Evolutionary conservation across 768 basidiomycete species (phyloP).

Genomic region (Crepidotus variabilis): DNA sequence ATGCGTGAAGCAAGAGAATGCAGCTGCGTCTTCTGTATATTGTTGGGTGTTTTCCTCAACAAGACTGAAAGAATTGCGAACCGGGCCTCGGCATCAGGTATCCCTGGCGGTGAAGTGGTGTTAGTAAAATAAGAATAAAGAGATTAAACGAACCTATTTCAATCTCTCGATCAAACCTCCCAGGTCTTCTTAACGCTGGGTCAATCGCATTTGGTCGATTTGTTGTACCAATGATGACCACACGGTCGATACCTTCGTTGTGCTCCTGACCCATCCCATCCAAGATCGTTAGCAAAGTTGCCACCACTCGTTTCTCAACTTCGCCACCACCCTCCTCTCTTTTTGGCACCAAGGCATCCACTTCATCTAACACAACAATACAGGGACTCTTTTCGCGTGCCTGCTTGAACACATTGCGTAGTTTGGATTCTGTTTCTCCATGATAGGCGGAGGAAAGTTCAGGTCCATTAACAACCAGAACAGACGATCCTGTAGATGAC

Average conservation of each 20-base stretch:
- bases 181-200: constrained; percentile 85
- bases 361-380: constrained; percentile 93
- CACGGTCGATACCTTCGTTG: constrained; percentile 46
- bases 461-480: constrained; percentile 94
- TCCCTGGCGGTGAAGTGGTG: constrained; percentile 43
- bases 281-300: constrained; percentile 89
- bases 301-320: constrained; percentile 94
- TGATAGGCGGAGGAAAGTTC: constrained; percentile 95
- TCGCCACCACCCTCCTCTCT: constrained; percentile 90
- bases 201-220: constrained; percentile 96
- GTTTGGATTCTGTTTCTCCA: constrained; percentile 90
- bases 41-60: constrained; percentile 75
- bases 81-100: constrained; percentile 85
- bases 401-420: constrained; percentile 86
- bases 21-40: constrained; percentile 58
- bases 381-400: constrained; percentile 82
- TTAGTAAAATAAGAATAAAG: background rate
- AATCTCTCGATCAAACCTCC: constrained; percentile 91
- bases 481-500: constrained; percentile 76
- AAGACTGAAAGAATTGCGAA: constrained; percentile 85
- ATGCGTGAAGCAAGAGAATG: constrained; percentile 67
- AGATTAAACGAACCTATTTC: constrained; percentile 69
- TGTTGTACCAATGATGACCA: constrained; percentile 95
- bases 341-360: constrained; percentile 90
- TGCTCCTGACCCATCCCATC: constrained; percentile 76